Evolutionary conservation across 176 grass and related monocot species (phyloP).

Genomic region (Aegilops bicornis): DNA sequence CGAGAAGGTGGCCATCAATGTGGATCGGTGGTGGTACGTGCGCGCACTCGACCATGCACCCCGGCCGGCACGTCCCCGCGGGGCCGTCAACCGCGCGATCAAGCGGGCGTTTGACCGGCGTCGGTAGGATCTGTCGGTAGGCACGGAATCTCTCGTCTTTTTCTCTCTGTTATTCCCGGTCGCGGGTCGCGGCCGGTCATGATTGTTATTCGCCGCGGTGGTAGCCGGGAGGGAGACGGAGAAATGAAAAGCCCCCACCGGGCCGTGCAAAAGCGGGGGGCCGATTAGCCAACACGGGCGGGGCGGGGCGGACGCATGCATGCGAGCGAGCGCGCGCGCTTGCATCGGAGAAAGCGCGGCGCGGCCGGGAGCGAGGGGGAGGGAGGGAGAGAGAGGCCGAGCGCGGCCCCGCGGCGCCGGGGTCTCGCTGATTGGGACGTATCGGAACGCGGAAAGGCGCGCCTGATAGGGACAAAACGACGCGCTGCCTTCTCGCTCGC

Average conservation of each 20-base stretch:
- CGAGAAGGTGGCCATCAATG: not conserved
- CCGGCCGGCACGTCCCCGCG: not conserved
- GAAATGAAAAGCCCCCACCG: not conserved
- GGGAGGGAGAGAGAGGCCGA: not conserved
- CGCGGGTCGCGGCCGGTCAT: slow-evolving; percentile 19
- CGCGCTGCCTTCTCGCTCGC: not conserved
- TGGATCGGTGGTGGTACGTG: not conserved
- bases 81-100: not conserved
- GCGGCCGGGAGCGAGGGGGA: not conserved
- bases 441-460: slow-evolving; percentile 29
- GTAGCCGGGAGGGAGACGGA: not conserved
- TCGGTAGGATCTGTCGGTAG: slow-evolving; percentile 44
- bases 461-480: slow-evolving; percentile 48
- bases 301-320: not conserved
- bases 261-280: not conserved
- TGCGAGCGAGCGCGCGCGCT: slow-evolving; percentile 5
- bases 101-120: not conserved
- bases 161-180: not conserved
- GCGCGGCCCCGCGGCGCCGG: not conserved
- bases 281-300: slow-evolving; percentile 1
- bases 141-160: not conserved
- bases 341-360: slow-evolving; percentile 14
- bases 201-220: slow-evolving; percentile 18
- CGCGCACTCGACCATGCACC: not conserved
- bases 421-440: slow-evolving; percentile 12